A percentile compares a stretch with the other conserved stretches of the same genome.
These are phyloP conservation scores for Metschnikowia peoriensis DNA, from an alignment of 805 yeast species.

Conservation along the genomic window DNA sequence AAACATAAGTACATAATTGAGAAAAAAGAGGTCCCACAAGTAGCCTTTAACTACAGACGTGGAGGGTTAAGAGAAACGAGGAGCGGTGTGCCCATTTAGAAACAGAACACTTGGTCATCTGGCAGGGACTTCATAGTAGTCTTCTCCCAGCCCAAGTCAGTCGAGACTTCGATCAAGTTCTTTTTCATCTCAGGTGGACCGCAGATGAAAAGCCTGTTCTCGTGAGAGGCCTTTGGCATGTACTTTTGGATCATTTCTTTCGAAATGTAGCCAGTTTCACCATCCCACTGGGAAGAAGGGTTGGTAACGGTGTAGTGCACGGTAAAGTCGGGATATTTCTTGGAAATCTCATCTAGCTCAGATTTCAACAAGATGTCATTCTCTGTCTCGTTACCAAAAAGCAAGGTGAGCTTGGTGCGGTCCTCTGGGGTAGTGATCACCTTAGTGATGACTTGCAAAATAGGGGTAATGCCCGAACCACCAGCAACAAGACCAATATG, in stretches of 20 bases:
- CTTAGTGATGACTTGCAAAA: constrained; percentile 73
- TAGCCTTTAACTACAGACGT: constrained; percentile 1
- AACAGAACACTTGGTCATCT: constrained; percentile 59
- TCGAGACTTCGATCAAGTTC: constrained; percentile 47
- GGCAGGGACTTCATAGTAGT: constrained; percentile 46
- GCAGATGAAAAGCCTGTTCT: constrained; percentile 64
- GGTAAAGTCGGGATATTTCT: constrained; percentile 58
- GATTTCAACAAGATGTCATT: constrained; percentile 71
- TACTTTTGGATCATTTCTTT: constrained; percentile 53
- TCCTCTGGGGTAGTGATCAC: constrained; percentile 70
- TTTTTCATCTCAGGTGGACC: constrained; percentile 74
- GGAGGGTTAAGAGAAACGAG: neutral
- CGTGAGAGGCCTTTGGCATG: constrained; percentile 48
- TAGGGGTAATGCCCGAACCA: constrained; percentile 89
- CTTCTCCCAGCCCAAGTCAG: constrained; percentile 61
- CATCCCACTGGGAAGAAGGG: constrained; percentile 54
- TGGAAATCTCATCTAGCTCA: constrained; percentile 69
- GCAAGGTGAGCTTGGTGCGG: constrained; percentile 54
- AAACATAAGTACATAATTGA: neutral
- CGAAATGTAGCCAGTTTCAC: constrained; percentile 58
- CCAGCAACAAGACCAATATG: constrained; percentile 74
- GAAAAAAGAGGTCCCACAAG: neutral
- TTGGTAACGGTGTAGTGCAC: constrained; percentile 57
- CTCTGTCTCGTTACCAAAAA: constrained; percentile 73
- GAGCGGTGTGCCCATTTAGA: constrained; percentile 24